Conservation (phyloP, 805 yeast species). For the Kodamaea neixiangensis region DNA sequence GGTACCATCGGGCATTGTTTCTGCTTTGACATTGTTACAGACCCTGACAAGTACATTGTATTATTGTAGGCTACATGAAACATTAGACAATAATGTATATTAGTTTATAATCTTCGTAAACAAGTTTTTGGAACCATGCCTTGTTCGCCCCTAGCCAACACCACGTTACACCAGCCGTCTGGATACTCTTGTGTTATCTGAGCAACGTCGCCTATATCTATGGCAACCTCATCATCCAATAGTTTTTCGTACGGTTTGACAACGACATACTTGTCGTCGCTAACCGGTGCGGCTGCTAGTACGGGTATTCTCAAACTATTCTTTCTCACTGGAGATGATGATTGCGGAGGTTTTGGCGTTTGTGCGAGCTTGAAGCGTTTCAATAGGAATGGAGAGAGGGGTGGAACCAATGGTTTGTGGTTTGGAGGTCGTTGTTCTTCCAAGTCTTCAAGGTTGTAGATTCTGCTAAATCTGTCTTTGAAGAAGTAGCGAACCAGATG, state of each 20-base stretch:
- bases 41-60: constrained; percentile 5
- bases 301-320: constrained; percentile 6
- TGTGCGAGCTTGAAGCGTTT: constrained; percentile 34
- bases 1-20: too few relatives aligned
- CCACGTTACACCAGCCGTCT: constrained; percentile 44
- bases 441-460: constrained; percentile 22
- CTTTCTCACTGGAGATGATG: background rate
- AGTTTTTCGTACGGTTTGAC: constrained; percentile 28
- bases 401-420: constrained; percentile 1
- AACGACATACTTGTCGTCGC: constrained; percentile 19
- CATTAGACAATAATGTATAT: background rate
- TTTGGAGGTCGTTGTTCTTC: background rate
- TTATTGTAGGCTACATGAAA: background rate
- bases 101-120: constrained; percentile 16
- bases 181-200: constrained; percentile 24
- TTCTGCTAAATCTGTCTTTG: constrained; percentile 26
- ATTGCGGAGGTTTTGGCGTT: constrained; percentile 8
- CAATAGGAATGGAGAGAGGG: constrained; percentile 33
- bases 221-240: constrained; percentile 36
- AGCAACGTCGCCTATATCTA: constrained; percentile 33
- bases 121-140: constrained; percentile 41
- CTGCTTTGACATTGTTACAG: too few relatives aligned
- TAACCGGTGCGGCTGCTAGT: background rate
- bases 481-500: constrained; percentile 19
- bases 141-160: constrained; percentile 13